Evolutionary conservation across 202 grass and related monocot species (phyloP), one percentile per base, ranked within the genome.

Genomic region (Carex arenaria): DNA sequence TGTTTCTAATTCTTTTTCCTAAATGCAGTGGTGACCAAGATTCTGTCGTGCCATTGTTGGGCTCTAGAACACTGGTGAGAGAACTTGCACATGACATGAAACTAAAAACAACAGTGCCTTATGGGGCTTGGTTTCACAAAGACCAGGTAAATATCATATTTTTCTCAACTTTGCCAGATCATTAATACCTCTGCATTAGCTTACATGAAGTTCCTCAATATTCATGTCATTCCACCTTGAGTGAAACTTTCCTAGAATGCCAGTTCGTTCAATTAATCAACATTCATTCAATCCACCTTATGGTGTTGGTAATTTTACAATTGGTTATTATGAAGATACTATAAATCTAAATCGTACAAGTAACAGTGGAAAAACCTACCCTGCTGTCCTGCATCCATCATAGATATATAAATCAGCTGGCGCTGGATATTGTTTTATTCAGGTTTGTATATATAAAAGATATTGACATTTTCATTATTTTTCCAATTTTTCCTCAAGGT

Each of bases 1-100:
- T 75, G 67, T 47, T 45, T 47, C 3, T 75, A 55, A 30, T 6
- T 75, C 6, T 8, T 54, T 7, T 88, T 30, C 15, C 26, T 1
- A 86, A 17, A 53, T 85, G 30, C 81, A 99, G 96, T 18, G 96
- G 96, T 0, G 96, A 99, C 81, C 96, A 99, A 96, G 96, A 99
- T 77, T 99, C 96, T 5, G 96, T 99, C 4, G 96, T 99, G 61
- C 96, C 96, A 47, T 86, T 96, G 60, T 76, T 99, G 38, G 93
- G 96, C 30, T 92, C 88, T 72, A 86, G 96, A 86, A 96, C 96
- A 82, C 96, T 99, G 68, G 87, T 99, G 52, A 85, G 93, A 76
- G 96, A 99, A 87, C 76, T 99, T 49, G 91, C 96, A 43, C 91
- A 99, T 81, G 64, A 59, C 56, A 87, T 99, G 87, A 91, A 92